Conservation (phyloP, 768 basidiomycete species). For the Naematelia aurantialba region DNA sequence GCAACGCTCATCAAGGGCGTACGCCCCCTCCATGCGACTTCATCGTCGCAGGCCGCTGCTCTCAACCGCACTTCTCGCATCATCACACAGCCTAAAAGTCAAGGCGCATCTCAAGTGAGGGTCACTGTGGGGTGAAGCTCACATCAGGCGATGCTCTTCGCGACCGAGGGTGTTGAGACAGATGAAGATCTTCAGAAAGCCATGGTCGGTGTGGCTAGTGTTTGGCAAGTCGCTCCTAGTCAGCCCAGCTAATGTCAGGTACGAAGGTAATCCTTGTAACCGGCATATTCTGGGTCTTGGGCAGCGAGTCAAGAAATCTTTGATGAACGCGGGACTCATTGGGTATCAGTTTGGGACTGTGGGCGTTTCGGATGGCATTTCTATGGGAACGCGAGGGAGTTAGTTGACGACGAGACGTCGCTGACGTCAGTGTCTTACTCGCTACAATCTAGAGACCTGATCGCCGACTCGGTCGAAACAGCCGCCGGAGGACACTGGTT, state of each 20-base stretch:
- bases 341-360: conserved; percentile 98
- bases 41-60: conserved; percentile 6
- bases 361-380: conserved; percentile 97
- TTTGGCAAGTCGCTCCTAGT: conserved; percentile 64
- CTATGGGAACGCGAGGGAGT: conserved; percentile 94
- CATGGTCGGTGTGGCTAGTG: conserved; percentile 95
- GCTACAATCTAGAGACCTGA: conserved; percentile 94
- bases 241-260: conserved; percentile 58
- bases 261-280: conserved; percentile 99
- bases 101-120: conserved; percentile 85
- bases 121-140: not conserved
- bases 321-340: conserved; percentile 65
- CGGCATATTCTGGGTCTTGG: conserved; percentile 86
- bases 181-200: conserved; percentile 88
- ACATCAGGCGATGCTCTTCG: conserved; percentile 90
- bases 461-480: conserved; percentile 94
- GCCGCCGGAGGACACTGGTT: conserved; percentile 96
- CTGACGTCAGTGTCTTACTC: conserved; percentile 56
- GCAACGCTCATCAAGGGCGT: not conserved
- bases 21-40: not conserved
- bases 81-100: conserved; percentile 86
- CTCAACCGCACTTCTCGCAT: conserved; percentile 68
- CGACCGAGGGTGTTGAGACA: conserved; percentile 80
- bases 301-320: conserved; percentile 76
- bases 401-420: conserved; percentile 55